These are phyloP conservation scores for Colletotrichum noveboracense DNA, from an alignment of 2,329 filamentous ascomycete species.

Conservation along the genomic window DNA sequence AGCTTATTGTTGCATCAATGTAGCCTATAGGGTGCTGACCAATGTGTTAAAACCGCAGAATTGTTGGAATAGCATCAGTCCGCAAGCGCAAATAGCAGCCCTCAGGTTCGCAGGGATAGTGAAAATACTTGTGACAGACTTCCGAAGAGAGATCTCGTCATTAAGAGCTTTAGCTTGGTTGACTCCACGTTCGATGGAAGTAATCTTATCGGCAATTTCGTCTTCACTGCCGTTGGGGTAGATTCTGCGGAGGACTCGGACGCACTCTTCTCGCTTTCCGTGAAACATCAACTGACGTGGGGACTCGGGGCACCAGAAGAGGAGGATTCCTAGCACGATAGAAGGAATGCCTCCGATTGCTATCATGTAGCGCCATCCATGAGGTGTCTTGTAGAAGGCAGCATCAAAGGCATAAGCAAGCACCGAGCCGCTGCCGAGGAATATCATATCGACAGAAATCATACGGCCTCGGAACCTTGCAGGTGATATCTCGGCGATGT, in stretches of 20 bases:
- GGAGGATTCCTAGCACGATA: constrained; percentile 21
- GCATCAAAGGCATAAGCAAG: constrained; percentile 32
- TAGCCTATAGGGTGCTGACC: background rate
- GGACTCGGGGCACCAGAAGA: constrained; percentile 16
- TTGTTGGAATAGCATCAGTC: constrained; percentile 45
- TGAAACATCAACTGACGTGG: constrained; percentile 27
- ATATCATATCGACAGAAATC: constrained; percentile 29
- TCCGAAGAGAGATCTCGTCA: constrained; percentile 12
- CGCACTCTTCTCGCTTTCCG: constrained; percentile 36
- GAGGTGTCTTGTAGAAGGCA: constrained; percentile 35
- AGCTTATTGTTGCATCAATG: background rate
- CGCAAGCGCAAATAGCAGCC: constrained; percentile 45
- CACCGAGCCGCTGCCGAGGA: constrained; percentile 24
- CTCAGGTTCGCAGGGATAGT: constrained; percentile 39
- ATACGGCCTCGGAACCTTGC: constrained; percentile 27
- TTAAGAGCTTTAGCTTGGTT: background rate
- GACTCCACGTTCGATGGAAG: background rate
- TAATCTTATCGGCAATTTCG: constrained; percentile 32
- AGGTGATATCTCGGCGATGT: constrained; percentile 28
- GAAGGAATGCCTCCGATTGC: constrained; percentile 20
- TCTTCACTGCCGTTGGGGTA: constrained; percentile 15
- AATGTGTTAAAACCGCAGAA: constrained; percentile 23
- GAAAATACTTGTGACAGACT: constrained; percentile 33
- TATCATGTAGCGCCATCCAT: constrained; percentile 26
- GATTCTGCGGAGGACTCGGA: background rate